phyloP scores from a whole-genome alignment of 169 alveolate genomes.

The Prorocentrum cordatum region DNA sequence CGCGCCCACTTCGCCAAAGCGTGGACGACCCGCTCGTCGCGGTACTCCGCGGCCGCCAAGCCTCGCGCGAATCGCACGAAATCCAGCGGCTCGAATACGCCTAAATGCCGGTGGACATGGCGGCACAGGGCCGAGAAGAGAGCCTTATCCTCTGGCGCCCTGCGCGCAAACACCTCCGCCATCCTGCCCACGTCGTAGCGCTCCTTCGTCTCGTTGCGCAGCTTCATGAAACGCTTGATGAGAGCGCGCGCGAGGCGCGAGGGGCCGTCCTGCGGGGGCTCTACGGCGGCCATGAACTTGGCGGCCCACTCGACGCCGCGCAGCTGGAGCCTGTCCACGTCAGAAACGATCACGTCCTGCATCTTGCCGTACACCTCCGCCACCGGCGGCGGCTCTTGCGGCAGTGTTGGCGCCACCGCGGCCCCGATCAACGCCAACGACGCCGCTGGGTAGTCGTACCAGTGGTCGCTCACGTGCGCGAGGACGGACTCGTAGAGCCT shows the following conservation, averaged over 20 bases:
- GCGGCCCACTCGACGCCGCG: constrained; percentile 21
- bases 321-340: not conserved
- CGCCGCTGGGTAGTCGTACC: constrained; percentile 61
- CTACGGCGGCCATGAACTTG: constrained; percentile 44
- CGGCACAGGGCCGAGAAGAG: constrained; percentile 53
- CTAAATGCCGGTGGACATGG: constrained; percentile 46
- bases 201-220: constrained; percentile 7
- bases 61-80: constrained; percentile 53
- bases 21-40: constrained; percentile 25
- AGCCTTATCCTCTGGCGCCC: constrained; percentile 4
- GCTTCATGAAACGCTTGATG: not conserved
- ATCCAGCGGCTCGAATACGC: constrained; percentile 50
- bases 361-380: not conserved
- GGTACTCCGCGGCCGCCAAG: not conserved
- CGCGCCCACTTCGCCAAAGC: constrained; percentile 37
- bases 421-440: constrained; percentile 20
- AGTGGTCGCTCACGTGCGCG: constrained; percentile 32
- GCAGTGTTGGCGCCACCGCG: constrained; percentile 26
- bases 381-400: no score
- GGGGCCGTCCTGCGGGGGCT: not conserved
- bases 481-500: constrained; percentile 33
- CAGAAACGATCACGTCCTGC: not conserved
- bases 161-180: not conserved
- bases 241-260: not conserved
- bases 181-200: constrained; percentile 32